Evolutionary conservation across 2,329 filamentous ascomycete species (phyloP).

Genomic region (Sporothrix dimorphospora): DNA sequence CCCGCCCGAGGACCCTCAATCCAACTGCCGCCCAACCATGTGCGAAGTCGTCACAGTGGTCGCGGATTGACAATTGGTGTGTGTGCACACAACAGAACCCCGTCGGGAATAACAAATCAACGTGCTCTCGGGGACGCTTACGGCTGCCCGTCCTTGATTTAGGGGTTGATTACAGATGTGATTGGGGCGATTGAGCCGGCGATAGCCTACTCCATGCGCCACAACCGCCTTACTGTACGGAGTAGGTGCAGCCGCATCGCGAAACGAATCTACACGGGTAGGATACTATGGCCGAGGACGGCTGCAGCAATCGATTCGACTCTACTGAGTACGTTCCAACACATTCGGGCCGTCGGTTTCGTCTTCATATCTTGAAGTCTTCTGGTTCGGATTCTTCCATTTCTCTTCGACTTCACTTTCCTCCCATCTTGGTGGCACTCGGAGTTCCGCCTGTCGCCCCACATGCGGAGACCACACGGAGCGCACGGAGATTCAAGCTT

Average conservation of each 20-base stretch:
- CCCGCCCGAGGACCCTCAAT: background rate
- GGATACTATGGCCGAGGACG: background rate
- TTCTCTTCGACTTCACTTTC: too few relatives aligned
- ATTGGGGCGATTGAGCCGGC: conserved; percentile 10
- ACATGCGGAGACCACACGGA: conserved; percentile 15
- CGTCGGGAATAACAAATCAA: conserved; percentile 1
- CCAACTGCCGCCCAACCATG: conserved; percentile 1
- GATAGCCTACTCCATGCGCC: background rate
- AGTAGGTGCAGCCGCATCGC: background rate
- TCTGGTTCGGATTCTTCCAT: too few relatives aligned
- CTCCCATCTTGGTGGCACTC: background rate
- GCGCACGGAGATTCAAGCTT: background rate
- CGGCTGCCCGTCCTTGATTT: background rate
- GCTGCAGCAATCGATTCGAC: conserved; percentile 4
- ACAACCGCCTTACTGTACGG: background rate
- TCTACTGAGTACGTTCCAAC: too few relatives aligned
- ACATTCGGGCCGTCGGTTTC: too few relatives aligned
- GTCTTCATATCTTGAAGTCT: too few relatives aligned
- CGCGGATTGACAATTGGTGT: background rate
- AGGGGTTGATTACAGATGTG: background rate
- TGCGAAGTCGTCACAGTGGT: background rate
- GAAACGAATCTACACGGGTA: conserved; percentile 7
- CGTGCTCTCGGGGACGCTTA: background rate
- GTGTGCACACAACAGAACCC: background rate
- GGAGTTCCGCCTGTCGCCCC: conserved; percentile 1